Conservation (phyloP, 1,139 yeast genomes). For the Blastobotrys apis region DNA sequence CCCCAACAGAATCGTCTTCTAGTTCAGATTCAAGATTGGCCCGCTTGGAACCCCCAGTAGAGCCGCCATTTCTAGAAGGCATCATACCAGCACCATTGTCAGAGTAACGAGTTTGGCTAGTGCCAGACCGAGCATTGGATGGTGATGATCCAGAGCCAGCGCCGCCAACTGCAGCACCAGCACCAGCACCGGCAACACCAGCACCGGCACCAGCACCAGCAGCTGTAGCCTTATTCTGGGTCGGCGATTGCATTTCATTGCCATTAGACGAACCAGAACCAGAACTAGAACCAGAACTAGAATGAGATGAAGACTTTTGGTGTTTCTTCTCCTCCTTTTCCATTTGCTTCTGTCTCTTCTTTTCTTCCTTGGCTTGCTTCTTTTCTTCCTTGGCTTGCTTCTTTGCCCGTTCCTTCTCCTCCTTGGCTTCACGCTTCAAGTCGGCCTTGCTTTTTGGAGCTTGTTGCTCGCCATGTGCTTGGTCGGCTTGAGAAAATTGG, state of each 20-base stretch:
- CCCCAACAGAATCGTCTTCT: not conserved
- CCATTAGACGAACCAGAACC: not conserved
- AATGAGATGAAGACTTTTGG: not conserved
- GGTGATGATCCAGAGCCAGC: too few relatives aligned
- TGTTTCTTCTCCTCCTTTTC: too few relatives aligned
- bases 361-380: not conserved
- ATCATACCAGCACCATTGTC: too few relatives aligned
- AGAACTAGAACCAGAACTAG: not conserved
- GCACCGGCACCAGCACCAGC: slow-evolving; percentile 13
- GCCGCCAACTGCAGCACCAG: not conserved
- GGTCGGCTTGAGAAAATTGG: too few relatives aligned
- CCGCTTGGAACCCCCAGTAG: not conserved
- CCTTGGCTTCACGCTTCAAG: not conserved
- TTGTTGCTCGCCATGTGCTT: not conserved
- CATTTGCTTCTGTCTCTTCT: not conserved
- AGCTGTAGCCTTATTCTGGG: slow-evolving; percentile 6
- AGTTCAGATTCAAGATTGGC: not conserved
- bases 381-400: too few relatives aligned
- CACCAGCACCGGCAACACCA: slow-evolving; percentile 8
- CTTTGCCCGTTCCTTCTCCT: not conserved
- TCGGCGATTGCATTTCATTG: slow-evolving; percentile 1
- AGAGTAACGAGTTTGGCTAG: too few relatives aligned
- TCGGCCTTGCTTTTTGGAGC: not conserved
- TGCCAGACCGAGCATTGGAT: too few relatives aligned
- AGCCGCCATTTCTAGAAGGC: not conserved